These are phyloP conservation scores for Curvularia hawaiiensis DNA, from an alignment of 2,329 filamentous ascomycete genomes.

Conservation along the genomic window DNA sequence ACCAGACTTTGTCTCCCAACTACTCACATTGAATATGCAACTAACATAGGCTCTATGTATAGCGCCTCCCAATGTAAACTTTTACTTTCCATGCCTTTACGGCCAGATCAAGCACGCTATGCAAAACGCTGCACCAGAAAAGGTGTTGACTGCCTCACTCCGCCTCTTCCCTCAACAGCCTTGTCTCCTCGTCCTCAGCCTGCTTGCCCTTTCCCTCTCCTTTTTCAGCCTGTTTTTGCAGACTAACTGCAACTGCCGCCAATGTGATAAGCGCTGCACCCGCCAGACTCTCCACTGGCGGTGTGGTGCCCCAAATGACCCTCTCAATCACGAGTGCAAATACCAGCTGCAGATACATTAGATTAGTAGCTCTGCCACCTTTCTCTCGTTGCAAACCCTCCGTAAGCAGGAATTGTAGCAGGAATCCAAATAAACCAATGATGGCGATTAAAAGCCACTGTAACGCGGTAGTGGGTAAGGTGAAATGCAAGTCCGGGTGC, in stretches of 20 bases:
- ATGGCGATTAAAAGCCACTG: conserved; percentile 72
- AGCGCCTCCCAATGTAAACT: neutral
- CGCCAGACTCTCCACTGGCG: conserved; percentile 29
- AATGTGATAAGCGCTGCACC: conserved; percentile 34
- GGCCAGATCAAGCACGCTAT: neutral
- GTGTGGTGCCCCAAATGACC: conserved; percentile 55
- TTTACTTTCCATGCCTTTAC: neutral
- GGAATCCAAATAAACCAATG: conserved; percentile 73
- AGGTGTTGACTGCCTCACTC: neutral
- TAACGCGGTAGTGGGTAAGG: conserved; percentile 56
- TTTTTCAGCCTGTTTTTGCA: conserved; percentile 25
- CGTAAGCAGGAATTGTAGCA: conserved; percentile 81
- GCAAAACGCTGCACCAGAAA: neutral
- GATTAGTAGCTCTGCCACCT: conserved; percentile 62
- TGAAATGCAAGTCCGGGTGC: conserved; percentile 61
- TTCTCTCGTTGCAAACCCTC: conserved; percentile 73
- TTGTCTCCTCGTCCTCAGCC: conserved; percentile 28
- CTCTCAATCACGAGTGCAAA: conserved; percentile 68
- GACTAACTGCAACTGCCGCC: conserved; percentile 34
- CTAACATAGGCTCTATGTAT: neutral
- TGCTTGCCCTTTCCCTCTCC: conserved; percentile 12
- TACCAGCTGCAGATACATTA: conserved; percentile 70
- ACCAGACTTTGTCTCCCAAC: neutral
- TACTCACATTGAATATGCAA: neutral
- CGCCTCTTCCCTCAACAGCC: conserved; percentile 20